Evolutionary conservation across 169 alveolate genomes (phyloP).

Genomic region (Theileria orientalis): DNA sequence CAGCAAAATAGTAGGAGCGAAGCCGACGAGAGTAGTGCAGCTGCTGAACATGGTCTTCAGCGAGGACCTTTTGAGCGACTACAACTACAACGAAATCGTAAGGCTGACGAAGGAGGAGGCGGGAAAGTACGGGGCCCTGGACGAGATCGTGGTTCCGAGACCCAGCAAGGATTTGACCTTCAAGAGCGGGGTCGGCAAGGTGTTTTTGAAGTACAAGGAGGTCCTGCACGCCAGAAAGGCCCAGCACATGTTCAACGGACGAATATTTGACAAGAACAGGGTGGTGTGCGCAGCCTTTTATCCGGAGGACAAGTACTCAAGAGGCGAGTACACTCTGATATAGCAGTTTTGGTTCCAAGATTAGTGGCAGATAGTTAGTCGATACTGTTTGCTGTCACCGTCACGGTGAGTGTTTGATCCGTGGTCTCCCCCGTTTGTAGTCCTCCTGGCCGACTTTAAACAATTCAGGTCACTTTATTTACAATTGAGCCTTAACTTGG

Average conservation of each 20-base stretch:
- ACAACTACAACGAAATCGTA: conserved; percentile 74
- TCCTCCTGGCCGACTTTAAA: too few relatives aligned
- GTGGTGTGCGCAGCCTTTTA: conserved; percentile 88
- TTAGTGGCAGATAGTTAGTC: not conserved
- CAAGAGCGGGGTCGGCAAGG: conserved; percentile 81
- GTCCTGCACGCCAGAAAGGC: conserved; percentile 83
- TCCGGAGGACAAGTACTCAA: conserved; percentile 76
- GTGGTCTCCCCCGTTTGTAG: not conserved
- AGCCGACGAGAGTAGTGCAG: conserved; percentile 84
- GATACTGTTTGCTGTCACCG: too few relatives aligned
- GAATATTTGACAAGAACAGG: conserved; percentile 80
- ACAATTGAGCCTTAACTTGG: too few relatives aligned
- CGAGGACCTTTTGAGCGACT: conserved; percentile 81
- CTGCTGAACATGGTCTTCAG: conserved; percentile 82
- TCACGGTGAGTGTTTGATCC: not conserved
- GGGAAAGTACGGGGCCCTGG: conserved; percentile 81
- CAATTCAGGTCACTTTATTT: too few relatives aligned
- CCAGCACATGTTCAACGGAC: conserved; percentile 84
- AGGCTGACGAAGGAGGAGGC: conserved; percentile 82
- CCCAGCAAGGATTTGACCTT: conserved; percentile 79
- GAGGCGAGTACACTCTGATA: conserved; percentile 79
- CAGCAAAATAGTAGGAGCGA: conserved; percentile 79
- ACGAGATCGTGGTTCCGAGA: conserved; percentile 81
- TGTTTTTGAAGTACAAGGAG: conserved; percentile 76
- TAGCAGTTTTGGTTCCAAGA: too few relatives aligned